Evolutionary conservation across 2,329 filamentous ascomycete genomes (phyloP).

Genomic region (Drechslerella coelobrocha): DNA sequence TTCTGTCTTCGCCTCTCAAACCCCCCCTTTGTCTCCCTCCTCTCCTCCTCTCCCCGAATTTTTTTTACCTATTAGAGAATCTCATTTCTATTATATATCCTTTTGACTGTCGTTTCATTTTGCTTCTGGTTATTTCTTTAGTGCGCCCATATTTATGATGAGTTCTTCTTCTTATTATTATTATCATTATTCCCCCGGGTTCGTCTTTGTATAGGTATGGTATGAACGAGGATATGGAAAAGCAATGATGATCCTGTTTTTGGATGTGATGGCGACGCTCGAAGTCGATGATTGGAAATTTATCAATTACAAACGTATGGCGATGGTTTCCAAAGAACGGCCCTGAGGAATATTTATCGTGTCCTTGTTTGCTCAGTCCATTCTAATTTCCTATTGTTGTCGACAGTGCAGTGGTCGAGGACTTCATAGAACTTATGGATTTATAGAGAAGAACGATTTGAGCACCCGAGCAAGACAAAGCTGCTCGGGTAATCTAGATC

Average conservation of each 20-base stretch:
- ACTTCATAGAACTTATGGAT: too few relatives aligned
- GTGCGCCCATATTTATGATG: not conserved
- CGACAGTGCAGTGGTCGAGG: too few relatives aligned
- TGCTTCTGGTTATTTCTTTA: conserved; percentile 1
- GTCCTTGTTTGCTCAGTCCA: too few relatives aligned
- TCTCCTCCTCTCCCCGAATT: not conserved
- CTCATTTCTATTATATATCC: not conserved
- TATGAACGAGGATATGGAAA: not conserved
- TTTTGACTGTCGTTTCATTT: not conserved
- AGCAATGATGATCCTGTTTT: too few relatives aligned
- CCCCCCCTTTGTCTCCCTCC: not conserved
- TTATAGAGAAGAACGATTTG: too few relatives aligned
- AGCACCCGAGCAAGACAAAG: too few relatives aligned
- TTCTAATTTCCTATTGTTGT: too few relatives aligned
- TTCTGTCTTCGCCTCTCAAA: not conserved
- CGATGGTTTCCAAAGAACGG: too few relatives aligned
- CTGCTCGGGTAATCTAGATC: too few relatives aligned
- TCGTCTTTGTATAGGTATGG: conserved; percentile 8
- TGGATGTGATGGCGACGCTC: not conserved
- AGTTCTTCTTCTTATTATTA: not conserved
- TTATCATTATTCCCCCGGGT: not conserved
- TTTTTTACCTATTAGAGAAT: not conserved
- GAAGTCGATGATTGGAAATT: too few relatives aligned
- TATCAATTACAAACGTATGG: too few relatives aligned
- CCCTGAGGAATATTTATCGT: too few relatives aligned